Evolutionary conservation across 345 rosid genomes (phyloP).

Genomic region (Citrus hindsii): DNA sequence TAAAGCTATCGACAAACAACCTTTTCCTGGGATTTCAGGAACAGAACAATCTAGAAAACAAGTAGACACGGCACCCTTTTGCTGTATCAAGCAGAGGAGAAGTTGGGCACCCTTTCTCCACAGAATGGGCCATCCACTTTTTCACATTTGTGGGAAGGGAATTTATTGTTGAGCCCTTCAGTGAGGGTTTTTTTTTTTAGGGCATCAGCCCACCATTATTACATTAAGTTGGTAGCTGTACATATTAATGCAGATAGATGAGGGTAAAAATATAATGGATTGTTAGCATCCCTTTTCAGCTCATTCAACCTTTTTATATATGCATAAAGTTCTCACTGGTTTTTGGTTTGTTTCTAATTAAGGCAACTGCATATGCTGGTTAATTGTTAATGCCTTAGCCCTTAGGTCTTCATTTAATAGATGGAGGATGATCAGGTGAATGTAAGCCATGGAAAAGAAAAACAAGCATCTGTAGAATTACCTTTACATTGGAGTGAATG

Average conservation of each 20-base stretch:
- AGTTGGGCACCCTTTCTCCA: constrained; percentile 57
- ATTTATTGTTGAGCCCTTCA: no score
- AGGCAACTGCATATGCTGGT: background rate
- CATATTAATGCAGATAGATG: background rate
- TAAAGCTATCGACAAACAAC: no score
- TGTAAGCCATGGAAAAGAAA: background rate
- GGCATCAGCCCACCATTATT: no score
- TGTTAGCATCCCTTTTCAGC: background rate
- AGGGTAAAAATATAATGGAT: background rate
- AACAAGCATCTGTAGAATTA: background rate
- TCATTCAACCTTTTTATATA: background rate
- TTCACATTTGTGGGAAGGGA: background rate
- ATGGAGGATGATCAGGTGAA: constrained; percentile 10
- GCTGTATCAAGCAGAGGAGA: constrained; percentile 73
- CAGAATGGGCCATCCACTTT: constrained; percentile 60
- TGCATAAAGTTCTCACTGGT: background rate
- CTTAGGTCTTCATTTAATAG: background rate
- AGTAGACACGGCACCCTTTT: constrained; percentile 62
- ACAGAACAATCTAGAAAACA: no score
- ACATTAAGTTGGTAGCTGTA: no score
- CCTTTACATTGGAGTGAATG: constrained; percentile 79
- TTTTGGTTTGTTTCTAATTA: background rate
- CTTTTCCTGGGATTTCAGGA: no score
- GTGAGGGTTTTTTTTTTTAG: no score
- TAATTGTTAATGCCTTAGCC: background rate